phyloP scores from a whole-genome alignment of 768 basidiomycete genomes.

The Rhodotorula babjevae region DNA sequence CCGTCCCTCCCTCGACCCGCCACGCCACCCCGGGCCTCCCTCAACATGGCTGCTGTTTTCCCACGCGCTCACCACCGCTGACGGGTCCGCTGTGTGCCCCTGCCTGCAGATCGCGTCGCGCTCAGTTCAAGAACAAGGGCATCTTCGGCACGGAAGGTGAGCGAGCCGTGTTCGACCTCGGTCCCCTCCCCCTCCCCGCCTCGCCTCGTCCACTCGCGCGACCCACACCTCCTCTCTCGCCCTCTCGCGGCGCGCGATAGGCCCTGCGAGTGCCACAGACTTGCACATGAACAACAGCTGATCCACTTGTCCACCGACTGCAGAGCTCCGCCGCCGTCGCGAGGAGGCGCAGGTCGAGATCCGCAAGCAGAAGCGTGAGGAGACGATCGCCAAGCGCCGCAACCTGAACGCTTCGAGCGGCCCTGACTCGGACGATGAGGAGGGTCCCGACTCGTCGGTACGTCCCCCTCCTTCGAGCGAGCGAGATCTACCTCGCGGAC shows the following conservation, averaged over 20 bases:
- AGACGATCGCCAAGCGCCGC: slow-evolving; percentile 94
- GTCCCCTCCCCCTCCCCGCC: neutral
- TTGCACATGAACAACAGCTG: no score
- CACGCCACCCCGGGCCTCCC: neutral
- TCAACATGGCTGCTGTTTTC: slow-evolving; percentile 2
- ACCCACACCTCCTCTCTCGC: neutral
- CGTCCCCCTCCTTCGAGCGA: slow-evolving; percentile 53
- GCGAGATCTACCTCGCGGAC: no score
- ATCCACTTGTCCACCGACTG: neutral
- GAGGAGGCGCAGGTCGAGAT: slow-evolving; percentile 99
- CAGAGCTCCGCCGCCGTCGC: slow-evolving; percentile 85
- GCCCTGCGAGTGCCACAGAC: no score
- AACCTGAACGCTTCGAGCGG: slow-evolving; percentile 63
- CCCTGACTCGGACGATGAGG: slow-evolving; percentile 88
- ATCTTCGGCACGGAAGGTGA: slow-evolving; percentile 68
- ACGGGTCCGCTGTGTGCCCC: neutral
- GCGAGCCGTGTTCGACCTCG: neutral
- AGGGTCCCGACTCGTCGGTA: slow-evolving; percentile 64
- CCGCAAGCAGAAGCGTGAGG: slow-evolving; percentile 94
- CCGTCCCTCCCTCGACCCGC: neutral
- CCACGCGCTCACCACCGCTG: neutral
- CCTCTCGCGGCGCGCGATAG: no score
- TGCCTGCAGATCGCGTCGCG: slow-evolving; percentile 43
- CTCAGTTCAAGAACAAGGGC: slow-evolving; percentile 84
- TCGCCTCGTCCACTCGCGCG: neutral